Percentiles rank a stretch among this genome's conserved stretches.
phyloP scores from a whole-genome alignment of 805 yeast genomes.

The Saturnispora kantuleensis region DNA sequence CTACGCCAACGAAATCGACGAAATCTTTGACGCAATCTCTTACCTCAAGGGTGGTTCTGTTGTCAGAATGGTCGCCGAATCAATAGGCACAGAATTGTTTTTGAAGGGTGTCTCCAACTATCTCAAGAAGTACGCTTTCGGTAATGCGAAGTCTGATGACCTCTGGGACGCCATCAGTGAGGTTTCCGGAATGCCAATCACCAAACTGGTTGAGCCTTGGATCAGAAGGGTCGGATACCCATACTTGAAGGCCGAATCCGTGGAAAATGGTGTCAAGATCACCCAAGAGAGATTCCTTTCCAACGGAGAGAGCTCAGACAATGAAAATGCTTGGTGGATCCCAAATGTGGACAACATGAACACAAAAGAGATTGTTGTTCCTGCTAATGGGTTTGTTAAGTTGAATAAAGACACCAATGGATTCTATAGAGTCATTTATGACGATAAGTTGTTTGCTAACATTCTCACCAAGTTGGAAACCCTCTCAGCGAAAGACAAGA shows the following conservation, averaged over 20 bases:
- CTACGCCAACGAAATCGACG: slow-evolving; percentile 70
- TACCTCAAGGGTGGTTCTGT: slow-evolving; percentile 75
- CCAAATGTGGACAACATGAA: slow-evolving; percentile 30
- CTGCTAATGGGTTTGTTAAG: slow-evolving; percentile 26
- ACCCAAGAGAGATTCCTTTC: slow-evolving; percentile 53
- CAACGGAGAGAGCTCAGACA: slow-evolving; percentile 45
- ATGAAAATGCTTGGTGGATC: slow-evolving; percentile 50
- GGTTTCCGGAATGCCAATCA: slow-evolving; percentile 53
- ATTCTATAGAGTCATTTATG: slow-evolving; percentile 45
- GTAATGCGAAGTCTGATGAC: slow-evolving; percentile 66
- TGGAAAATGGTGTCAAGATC: slow-evolving; percentile 31
- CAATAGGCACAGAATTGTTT: slow-evolving; percentile 59
- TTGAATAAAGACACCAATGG: slow-evolving; percentile 43
- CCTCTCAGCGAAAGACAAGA: slow-evolving; percentile 38
- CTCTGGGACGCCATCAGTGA: slow-evolving; percentile 60
- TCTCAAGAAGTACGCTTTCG: slow-evolving; percentile 50
- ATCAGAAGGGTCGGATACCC: slow-evolving; percentile 69
- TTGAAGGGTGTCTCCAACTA: slow-evolving; percentile 65
- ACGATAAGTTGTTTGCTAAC: slow-evolving; percentile 30
- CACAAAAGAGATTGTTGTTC: slow-evolving; percentile 15
- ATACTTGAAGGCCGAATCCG: slow-evolving; percentile 38
- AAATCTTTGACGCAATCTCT: slow-evolving; percentile 74
- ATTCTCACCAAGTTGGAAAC: slow-evolving; percentile 31
- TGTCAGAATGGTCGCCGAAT: slow-evolving; percentile 64
- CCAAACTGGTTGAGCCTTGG: slow-evolving; percentile 58